A percentile compares a stretch with the other conserved stretches of the same genome.
phyloP scores from a whole-genome alignment of 306 rosid genomes.

The Lablab purpureus region DNA sequence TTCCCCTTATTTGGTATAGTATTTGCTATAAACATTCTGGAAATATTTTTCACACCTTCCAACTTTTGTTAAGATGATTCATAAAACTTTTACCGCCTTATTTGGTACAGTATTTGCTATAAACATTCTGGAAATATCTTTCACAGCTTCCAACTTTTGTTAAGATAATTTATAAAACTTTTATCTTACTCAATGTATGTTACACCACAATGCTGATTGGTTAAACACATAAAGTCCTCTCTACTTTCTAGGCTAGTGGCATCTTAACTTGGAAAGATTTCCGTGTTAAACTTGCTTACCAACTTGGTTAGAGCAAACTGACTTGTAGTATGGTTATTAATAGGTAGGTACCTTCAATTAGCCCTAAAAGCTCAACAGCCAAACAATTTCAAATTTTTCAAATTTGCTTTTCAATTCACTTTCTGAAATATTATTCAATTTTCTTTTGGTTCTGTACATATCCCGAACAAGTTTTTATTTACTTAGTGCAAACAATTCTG shows the following conservation, averaged over 20 bases:
- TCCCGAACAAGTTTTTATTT: background rate
- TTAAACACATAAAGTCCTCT: background rate
- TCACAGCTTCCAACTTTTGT: slow-evolving; percentile 21
- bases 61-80: slow-evolving; percentile 7
- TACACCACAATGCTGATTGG: background rate
- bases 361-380: background rate
- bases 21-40: slow-evolving; percentile 10
- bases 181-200: background rate
- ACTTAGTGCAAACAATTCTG: slow-evolving; percentile 19
- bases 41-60: slow-evolving; percentile 1
- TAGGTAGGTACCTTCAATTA: background rate
- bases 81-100: background rate
- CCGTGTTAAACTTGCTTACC: background rate
- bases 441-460: slow-evolving; percentile 9
- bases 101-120: slow-evolving; percentile 25
- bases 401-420: background rate
- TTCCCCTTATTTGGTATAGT: slow-evolving; percentile 16
- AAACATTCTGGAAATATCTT: background rate
- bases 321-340: background rate
- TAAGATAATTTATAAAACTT: background rate
- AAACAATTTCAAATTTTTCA: background rate
- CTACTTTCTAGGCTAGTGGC: background rate
- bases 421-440: background rate
- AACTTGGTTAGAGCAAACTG: slow-evolving; percentile 1
- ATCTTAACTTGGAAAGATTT: slow-evolving; percentile 8